Base-by-base conservation (phyloP, 768 basidiomycete genomes). In the Psilocybe cubensis region DNA sequence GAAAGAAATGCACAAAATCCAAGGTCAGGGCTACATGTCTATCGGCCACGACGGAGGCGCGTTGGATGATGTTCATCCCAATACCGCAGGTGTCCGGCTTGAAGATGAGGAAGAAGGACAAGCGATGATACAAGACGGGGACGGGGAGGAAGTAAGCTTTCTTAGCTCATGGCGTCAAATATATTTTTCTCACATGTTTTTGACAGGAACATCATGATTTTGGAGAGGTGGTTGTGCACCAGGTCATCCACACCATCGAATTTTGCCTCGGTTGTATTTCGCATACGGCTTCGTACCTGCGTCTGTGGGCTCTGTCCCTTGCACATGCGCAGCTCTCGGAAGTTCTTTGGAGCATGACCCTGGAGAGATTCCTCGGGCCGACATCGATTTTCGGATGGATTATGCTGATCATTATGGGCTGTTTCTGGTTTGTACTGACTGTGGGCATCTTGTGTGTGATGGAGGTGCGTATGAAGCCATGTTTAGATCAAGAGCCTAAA, bases 181-280 rank as follows among this genome's bases (percentile, higher is more conserved):
- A 21, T 53, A 56, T 25, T 65, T 62, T 54, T 47, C 58, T 17
- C 21, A 52, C 41, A 57, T 56, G 28, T 63, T 51, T 46, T 54
- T 53, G 54, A 48, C 68, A 89, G 83, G 86, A 94, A 76, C 81
- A 91, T 46, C 93, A 96, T 70, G 94, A 97, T 68, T 93, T 98
- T 73, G 80, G 94, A 68, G 97, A 99, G 73, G 85, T 97, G 57
- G 85, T 97, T 21, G 92, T 98, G 58, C 96, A 99, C 74, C 97
- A 99, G 73, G 80, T 97, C 60, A 99, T 99, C 68, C 97, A 98
- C 74, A 96, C 95, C 23, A 98, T 99, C 74, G 97, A 99, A 76
- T 99, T 98, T 76, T 99, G 97, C 70, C 86, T 99, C 29, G 97
- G 96, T 6, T 98, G 96, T 73, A 98, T 98, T 67, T 98, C 96